Conservation (phyloP, 1,139 yeast genomes). For the Blastobotrys persicus region DNA sequence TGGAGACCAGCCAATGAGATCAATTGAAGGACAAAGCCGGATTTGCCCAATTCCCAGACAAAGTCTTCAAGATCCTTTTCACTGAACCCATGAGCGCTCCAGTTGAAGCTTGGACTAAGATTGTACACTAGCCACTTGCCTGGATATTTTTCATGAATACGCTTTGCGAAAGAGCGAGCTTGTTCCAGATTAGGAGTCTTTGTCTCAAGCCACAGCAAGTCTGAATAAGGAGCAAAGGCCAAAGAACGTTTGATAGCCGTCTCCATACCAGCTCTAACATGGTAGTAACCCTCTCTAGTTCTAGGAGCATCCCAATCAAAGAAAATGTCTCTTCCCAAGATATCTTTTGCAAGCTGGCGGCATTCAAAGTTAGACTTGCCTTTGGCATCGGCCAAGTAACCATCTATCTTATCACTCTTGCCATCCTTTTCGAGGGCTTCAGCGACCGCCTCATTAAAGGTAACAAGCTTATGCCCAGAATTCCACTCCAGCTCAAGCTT, state of each 20-base stretch:
- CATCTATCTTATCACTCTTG: constrained; percentile 35
- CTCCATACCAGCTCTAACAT: constrained; percentile 50
- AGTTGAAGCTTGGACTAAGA: constrained; percentile 57
- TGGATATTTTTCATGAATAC: constrained; percentile 49
- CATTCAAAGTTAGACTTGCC: constrained; percentile 39
- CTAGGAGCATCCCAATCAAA: constrained; percentile 61
- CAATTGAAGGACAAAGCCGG: constrained; percentile 53
- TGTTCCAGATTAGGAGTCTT: constrained; percentile 85
- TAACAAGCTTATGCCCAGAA: constrained; percentile 41
- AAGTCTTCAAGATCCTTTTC: constrained; percentile 47
- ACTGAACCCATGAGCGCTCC: constrained; percentile 54
- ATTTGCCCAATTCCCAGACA: constrained; percentile 53
- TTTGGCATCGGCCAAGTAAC: constrained; percentile 32
- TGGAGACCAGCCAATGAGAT: constrained; percentile 58
- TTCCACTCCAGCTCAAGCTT: constrained; percentile 48
- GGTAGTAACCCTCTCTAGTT: constrained; percentile 56
- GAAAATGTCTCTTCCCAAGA: constrained; percentile 37
- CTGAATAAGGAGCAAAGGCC: constrained; percentile 56
- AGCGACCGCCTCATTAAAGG: constrained; percentile 51
- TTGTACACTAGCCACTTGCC: constrained; percentile 57
- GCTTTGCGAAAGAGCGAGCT: constrained; percentile 49
- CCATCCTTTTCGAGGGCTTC: constrained; percentile 34
- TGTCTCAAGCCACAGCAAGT: constrained; percentile 96
- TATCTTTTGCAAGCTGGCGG: constrained; percentile 36
- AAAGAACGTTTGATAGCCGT: constrained; percentile 53